Base-by-base conservation (phyloP, 306 rosid species). In the Quercus cerris region DNA sequence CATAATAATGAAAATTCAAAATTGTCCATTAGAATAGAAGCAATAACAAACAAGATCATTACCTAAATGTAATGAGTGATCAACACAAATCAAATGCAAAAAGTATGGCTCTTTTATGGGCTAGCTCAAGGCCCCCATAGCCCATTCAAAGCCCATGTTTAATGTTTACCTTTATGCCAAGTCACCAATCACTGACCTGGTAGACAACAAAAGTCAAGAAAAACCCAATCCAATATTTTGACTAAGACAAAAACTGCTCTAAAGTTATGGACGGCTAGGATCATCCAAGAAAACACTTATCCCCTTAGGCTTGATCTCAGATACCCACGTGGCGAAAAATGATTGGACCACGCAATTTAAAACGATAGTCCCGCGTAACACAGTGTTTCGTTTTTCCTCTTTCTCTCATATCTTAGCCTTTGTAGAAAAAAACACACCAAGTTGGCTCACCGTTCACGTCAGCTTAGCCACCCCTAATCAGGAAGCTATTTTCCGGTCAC, bases 11-110 rank as follows among this genome's bases (percentile, higher is more conserved):
- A 56, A 41, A 17, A 15, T 54, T 31, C 33, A 56, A 41, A 17
- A 15, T 35, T 38, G 69, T 7, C 19, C 49, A 17, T 35, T 2
- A 49, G 7, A 22, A 23, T 67, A 55, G 35, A 49, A 31, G 54
- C 22, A 1, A 19, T 52, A 11, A 49, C 66, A 70, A 75, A 62
- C 77, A 81, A 52, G 44, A 76, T 71, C 15, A 63, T 81, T 58
- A 13, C 20, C 78, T 54, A 73, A 52, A 28, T 27, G 67, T 59
- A 30, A 59, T 59, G 31, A 4, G 33, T 59, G 33, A 59, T 5
- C 28, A 23, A 59, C 67, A 23, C 67, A 23, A 59, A 23, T 59
- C 67, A 20, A 25, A 3, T 59, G 15, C 31, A 22, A 59, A 59
- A 3, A 18, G 61, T 2, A 12, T 10, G 66, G 30, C 25, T 25